Percentiles rank a stretch among this genome's conserved stretches.
Conservation (phyloP, 352 stramenopile species). For the Globisporangium yorkense region DNA sequence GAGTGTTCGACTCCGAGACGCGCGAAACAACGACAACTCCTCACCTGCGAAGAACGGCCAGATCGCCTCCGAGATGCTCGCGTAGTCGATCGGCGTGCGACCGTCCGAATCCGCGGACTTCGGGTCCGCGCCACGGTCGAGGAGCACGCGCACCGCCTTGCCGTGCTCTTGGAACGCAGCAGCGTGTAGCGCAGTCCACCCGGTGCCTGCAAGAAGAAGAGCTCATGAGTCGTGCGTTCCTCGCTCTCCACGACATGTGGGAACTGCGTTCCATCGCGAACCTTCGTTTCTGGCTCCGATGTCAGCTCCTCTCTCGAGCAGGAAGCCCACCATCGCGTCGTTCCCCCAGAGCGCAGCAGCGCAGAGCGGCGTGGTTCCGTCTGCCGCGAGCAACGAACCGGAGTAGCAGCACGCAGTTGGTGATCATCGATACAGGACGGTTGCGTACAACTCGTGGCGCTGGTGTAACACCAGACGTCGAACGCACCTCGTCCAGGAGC, state of each 20-base stretch:
- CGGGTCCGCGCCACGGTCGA: slow-evolving; percentile 42
- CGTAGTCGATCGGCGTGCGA: slow-evolving; percentile 52
- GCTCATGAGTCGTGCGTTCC: neutral
- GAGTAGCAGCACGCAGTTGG: neutral
- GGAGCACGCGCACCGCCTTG: slow-evolving; percentile 48
- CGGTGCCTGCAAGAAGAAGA: slow-evolving; percentile 28
- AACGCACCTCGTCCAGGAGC: slow-evolving; percentile 35
- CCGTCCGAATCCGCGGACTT: slow-evolving; percentile 36
- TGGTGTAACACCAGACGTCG: too few relatives aligned
- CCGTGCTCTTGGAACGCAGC: slow-evolving; percentile 65
- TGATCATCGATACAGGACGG: too few relatives aligned
- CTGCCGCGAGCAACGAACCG: slow-evolving; percentile 12
- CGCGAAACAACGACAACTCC: too few relatives aligned
- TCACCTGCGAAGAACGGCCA: slow-evolving; percentile 60
- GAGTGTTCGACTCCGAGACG: neutral
- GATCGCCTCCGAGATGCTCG: slow-evolving; percentile 68
- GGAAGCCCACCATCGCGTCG: slow-evolving; percentile 52
- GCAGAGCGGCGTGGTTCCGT: slow-evolving; percentile 58
- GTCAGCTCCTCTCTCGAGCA: slow-evolving; percentile 49
- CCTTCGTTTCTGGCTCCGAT: slow-evolving; percentile 52
- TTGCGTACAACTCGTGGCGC: too few relatives aligned
- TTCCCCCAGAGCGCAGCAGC: slow-evolving; percentile 60
- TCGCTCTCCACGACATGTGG: too few relatives aligned
- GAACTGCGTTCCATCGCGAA: slow-evolving; percentile 4
- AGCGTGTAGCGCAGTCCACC: slow-evolving; percentile 60